phyloP scores from a whole-genome alignment of 164 flowering plant genomes.

The Platanus orientalis region DNA sequence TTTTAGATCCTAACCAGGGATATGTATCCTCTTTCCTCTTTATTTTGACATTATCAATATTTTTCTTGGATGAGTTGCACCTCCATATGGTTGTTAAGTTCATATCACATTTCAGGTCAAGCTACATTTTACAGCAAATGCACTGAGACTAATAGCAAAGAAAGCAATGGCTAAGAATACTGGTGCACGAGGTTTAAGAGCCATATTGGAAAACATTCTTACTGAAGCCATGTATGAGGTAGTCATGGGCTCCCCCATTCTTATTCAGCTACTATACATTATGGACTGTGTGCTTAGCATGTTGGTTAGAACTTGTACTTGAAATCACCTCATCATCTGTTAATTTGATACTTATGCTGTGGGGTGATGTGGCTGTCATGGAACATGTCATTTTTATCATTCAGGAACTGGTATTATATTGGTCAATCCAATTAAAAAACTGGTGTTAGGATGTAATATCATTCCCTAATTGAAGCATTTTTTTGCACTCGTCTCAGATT shows the following conservation, averaged over 20 bases:
- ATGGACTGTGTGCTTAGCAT: no score
- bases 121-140: conserved; percentile 80
- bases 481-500: conserved; percentile 40
- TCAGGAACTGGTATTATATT: no score
- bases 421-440: neutral
- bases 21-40: neutral
- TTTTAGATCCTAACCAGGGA: neutral
- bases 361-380: neutral
- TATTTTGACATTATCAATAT: neutral
- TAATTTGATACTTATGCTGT: no score
- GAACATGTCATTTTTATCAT: neutral
- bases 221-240: conserved; percentile 99
- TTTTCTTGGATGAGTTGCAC: neutral
- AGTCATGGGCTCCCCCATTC: conserved; percentile 8
- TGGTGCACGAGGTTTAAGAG: conserved; percentile 93
- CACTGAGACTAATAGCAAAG: conserved; percentile 72
- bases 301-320: no score
- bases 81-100: neutral
- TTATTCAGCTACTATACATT: neutral
- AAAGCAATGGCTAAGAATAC: conserved; percentile 92
- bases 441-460: neutral
- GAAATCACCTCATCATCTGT: no score
- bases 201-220: conserved; percentile 74
- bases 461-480: neutral
- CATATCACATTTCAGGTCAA: conserved; percentile 56